Base-by-base conservation (phyloP, 768 basidiomycete genomes). In the Mycena latifolia region DNA sequence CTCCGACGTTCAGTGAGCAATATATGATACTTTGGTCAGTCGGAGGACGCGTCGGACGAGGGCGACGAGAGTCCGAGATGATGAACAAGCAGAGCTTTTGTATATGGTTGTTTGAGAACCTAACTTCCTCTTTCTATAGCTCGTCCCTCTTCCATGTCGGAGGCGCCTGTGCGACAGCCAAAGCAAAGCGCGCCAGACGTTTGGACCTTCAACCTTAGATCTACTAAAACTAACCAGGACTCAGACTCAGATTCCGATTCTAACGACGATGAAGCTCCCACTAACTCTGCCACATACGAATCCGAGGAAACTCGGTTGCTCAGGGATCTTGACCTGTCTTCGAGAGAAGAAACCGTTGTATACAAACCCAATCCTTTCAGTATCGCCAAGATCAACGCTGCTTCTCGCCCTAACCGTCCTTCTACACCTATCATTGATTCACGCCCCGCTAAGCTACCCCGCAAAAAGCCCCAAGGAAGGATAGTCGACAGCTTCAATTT, bases 291-390 rank as follows among this genome's bases (percentile, higher is more conserved):
- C 33, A 35, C 33, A 7, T 6, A 6, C 17, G 37, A 39, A 39
- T 10, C 37, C 37, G 37, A 39, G 25, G 77, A 80, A 60, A 63
- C 68, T 29, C 65, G 71, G 41, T 65, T 79, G 10, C 48, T 86
- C 52, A 77, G 82, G 2, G 87, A 89, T 25, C 74, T 93, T 53
- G 91, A 93, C 68, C 76, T 93, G 2, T 84, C 89, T 0, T 72
- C 78, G 2, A 81, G 92, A 51, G 78, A 85, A 56, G 92, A 93
- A 57, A 75, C 81, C 33, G 92, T 89, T 1, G 74, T 79, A 8
- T 93, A 88, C 79, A 91, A 87, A 54, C 86, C 91, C 0, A 94
- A 93, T 72, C 93, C 93, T 0, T 94, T 92, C 85, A 87, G 86
- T 60, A 92, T 94, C 61, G 92, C 93, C 5, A 91, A 88, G 71